phyloP scores from a whole-genome alignment of 2,329 filamentous ascomycete genomes.

The Elsinoe fawcettii region DNA sequence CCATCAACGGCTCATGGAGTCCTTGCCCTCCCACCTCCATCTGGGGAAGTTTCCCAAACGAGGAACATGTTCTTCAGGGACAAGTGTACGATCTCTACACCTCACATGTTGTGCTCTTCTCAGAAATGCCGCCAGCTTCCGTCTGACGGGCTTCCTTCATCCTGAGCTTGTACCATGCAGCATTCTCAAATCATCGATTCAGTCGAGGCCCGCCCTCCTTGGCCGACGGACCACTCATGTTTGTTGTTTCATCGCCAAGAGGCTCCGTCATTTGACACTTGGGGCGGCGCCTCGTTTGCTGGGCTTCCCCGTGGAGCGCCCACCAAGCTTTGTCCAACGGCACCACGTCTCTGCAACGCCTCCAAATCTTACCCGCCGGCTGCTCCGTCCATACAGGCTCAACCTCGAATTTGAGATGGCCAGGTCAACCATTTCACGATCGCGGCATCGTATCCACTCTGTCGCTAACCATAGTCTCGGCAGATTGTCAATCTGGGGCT shows the following conservation, averaged over 20 bases:
- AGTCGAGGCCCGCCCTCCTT: neutral
- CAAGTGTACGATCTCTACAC: too few species aligned
- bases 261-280: slow-evolving; percentile 11
- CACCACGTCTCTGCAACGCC: neutral
- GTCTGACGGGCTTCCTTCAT: neutral
- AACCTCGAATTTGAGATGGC: neutral
- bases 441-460: slow-evolving; percentile 1
- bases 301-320: slow-evolving; percentile 5
- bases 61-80: neutral
- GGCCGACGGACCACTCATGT: neutral
- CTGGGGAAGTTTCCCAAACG: neutral
- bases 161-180: neutral
- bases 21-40: neutral
- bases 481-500: slow-evolving; percentile 9
- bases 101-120: neutral
- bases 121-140: neutral
- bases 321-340: slow-evolving; percentile 14
- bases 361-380: slow-evolving; percentile 8
- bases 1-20: slow-evolving; percentile 2
- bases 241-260: neutral
- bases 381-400: neutral
- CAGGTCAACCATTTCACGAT: slow-evolving; percentile 10
- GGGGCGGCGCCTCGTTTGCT: slow-evolving; percentile 11
- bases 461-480: slow-evolving; percentile 6
- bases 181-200: slow-evolving; percentile 1